Percentiles rank a stretch among this genome's conserved stretches.
phyloP scores from a whole-genome alignment of 148 eudicot species.

The Linanthus parryae region DNA sequence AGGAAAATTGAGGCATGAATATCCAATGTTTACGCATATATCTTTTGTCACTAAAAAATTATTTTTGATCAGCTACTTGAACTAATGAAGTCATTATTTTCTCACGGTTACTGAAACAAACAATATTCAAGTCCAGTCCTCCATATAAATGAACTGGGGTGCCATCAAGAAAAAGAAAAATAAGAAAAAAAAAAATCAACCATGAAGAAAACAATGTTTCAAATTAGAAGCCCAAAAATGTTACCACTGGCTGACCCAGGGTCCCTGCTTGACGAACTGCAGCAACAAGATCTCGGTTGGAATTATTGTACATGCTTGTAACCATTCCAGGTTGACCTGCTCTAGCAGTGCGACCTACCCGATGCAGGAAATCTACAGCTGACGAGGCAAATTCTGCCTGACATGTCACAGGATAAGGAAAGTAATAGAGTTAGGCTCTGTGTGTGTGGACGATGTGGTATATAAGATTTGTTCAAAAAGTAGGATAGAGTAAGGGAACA shows the following conservation, averaged over 20 bases:
- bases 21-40: too few relatives aligned
- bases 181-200: too few relatives aligned
- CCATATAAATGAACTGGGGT: too few relatives aligned
- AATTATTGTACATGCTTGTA: constrained; percentile 66
- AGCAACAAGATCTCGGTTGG: constrained; percentile 73
- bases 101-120: too few relatives aligned
- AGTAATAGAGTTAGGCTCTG: constrained; percentile 8
- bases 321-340: constrained; percentile 92
- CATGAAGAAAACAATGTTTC: neutral
- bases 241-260: constrained; percentile 72
- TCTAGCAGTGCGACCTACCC: constrained; percentile 96
- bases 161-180: neutral
- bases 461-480: neutral
- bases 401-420: constrained; percentile 4
- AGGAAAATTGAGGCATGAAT: too few relatives aligned
- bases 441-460: neutral
- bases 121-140: too few relatives aligned
- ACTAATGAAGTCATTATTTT: too few relatives aligned
- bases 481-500: neutral
- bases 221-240: neutral
- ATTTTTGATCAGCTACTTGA: neutral
- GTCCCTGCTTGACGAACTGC: constrained; percentile 85
- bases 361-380: constrained; percentile 94
- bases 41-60: neutral
- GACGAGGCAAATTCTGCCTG: constrained; percentile 94